A percentile compares a stretch with the other conserved stretches of the same genome.
phyloP scores from a whole-genome alignment of 352 stramenopile species.

The Phytophthora vignae region DNA sequence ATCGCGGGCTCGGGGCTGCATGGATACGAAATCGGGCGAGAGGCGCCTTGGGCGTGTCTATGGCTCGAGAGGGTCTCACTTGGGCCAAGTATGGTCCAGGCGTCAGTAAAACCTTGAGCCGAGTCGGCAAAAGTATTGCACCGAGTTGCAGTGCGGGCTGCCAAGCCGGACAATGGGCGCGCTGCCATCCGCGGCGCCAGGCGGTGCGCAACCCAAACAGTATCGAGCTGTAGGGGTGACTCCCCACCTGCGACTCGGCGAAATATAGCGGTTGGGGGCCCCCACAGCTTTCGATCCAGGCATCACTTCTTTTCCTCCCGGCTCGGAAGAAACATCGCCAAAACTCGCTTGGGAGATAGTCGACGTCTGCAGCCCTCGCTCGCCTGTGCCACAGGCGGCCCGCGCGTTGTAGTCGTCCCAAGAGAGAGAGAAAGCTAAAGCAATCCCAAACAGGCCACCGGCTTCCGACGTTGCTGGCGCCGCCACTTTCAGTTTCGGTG shows the following conservation, averaged over 20 bases:
- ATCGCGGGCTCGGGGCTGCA: conserved; percentile 20
- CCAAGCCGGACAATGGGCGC: conserved; percentile 8
- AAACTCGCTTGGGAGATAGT: conserved; percentile 19
- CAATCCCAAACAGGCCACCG: not conserved
- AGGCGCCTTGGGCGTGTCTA: conserved; percentile 25
- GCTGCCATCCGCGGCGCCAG: conserved; percentile 1
- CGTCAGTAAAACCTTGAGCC: conserved; percentile 5
- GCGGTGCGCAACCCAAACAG: not conserved
- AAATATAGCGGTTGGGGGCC: conserved; percentile 23
- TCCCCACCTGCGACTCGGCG: conserved; percentile 2
- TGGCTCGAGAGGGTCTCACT: conserved; percentile 8
- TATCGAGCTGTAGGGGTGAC: conserved; percentile 12
- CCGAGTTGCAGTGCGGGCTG: conserved; percentile 15
- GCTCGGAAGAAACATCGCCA: conserved; percentile 25
- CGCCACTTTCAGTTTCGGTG: conserved; percentile 36
- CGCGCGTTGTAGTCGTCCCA: conserved; percentile 39
- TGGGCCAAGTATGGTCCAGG: conserved; percentile 9
- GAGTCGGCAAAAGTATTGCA: conserved; percentile 26
- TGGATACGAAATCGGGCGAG: conserved; percentile 27
- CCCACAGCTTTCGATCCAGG: not conserved
- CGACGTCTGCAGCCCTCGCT: conserved; percentile 7
- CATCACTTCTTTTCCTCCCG: conserved; percentile 40
- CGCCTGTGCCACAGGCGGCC: conserved; percentile 43
- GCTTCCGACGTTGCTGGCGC: not conserved
- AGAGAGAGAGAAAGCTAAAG: conserved; percentile 26